Conservation (phyloP, 192 early-diverging fungal genomes). For the Backusella tarrabulga region DNA sequence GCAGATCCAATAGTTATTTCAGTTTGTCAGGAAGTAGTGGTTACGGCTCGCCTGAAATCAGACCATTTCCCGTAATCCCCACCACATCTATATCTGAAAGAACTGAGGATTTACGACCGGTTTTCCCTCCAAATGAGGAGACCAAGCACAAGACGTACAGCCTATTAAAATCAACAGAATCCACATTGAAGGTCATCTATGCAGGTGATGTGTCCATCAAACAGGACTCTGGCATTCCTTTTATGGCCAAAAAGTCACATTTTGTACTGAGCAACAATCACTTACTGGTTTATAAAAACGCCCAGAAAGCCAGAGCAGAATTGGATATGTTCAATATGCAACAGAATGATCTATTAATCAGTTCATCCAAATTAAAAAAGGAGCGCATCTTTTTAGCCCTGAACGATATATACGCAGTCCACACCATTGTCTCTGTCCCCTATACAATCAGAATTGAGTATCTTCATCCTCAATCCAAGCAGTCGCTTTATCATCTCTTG, state of each 20-base stretch:
- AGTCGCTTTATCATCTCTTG: not conserved
- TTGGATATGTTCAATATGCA: not conserved
- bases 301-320: conserved; percentile 18
- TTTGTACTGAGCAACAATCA: conserved; percentile 31
- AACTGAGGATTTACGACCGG: not conserved
- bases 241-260: conserved; percentile 18
- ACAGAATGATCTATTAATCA: not conserved
- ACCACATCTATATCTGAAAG: not conserved
- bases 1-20: not conserved
- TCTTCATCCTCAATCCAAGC: conserved; percentile 14
- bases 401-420: conserved; percentile 18
- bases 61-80: not conserved
- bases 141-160: not conserved
- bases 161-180: not conserved
- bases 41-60: not conserved
- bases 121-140: not conserved
- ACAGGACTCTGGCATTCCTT: not conserved
- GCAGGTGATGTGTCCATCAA: conserved; percentile 21
- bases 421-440: not conserved
- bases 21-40: not conserved
- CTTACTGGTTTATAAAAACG: conserved; percentile 26
- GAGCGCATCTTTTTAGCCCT: not conserved
- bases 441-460: conserved; percentile 31
- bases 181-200: conserved; percentile 13
- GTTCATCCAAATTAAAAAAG: not conserved